These are phyloP conservation scores for Akanthomyces dipterigenus DNA, from an alignment of 2,329 filamentous ascomycete species.

Conservation along the genomic window DNA sequence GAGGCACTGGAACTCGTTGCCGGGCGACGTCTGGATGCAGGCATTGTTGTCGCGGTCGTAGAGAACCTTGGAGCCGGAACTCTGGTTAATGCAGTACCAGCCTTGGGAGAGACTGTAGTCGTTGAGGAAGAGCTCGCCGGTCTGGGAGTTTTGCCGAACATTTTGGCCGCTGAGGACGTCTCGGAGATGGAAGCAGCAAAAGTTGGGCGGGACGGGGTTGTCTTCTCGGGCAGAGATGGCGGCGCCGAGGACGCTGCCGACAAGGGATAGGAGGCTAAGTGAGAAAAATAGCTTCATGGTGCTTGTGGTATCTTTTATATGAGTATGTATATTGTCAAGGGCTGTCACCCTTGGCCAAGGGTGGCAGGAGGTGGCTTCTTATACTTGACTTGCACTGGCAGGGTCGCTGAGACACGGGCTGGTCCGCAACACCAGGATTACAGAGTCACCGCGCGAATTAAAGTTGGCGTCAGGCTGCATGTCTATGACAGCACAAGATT, in stretches of 20 bases:
- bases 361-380: slow-evolving; percentile 17
- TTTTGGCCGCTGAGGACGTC: slow-evolving; percentile 19
- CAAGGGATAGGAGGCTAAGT: background rate
- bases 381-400: slow-evolving; percentile 2
- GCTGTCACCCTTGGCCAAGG: slow-evolving; percentile 2
- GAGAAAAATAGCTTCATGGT: background rate
- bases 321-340: background rate
- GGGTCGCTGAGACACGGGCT: background rate
- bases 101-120: slow-evolving; percentile 17
- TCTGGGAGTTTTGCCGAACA: slow-evolving; percentile 21
- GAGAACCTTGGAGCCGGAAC: slow-evolving; percentile 20
- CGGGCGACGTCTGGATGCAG: slow-evolving; percentile 23
- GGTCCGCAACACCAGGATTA: background rate
- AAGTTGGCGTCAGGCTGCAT: background rate
- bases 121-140: slow-evolving; percentile 23
- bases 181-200: slow-evolving; percentile 27
- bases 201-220: slow-evolving; percentile 15
- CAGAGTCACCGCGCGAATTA: background rate
- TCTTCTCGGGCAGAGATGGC: slow-evolving; percentile 13
- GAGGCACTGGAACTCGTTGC: slow-evolving; percentile 24
- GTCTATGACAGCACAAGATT: background rate
- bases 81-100: slow-evolving; percentile 26
- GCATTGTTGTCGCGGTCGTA: slow-evolving; percentile 24
- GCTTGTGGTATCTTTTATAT: background rate
- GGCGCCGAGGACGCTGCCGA: slow-evolving; percentile 11